Conservation (phyloP, 2,329 filamentous ascomycete species). For the Xylariales sp. region DNA sequence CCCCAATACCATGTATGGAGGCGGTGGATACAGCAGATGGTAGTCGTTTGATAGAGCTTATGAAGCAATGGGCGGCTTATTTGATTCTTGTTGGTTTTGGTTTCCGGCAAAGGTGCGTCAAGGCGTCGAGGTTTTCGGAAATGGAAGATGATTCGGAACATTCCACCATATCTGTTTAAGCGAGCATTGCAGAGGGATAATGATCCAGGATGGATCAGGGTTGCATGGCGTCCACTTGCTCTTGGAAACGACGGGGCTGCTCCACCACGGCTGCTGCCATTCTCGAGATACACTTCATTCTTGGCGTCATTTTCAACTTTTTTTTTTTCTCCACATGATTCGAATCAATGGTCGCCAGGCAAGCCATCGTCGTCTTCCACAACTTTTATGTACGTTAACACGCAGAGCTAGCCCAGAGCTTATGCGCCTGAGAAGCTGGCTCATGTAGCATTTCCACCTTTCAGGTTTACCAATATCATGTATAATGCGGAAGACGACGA, state of each 20-base stretch:
- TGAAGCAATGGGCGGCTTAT: conserved; percentile 40
- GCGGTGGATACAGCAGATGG: conserved; percentile 76
- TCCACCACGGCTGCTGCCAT: conserved; percentile 47
- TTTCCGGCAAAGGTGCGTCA: conserved; percentile 46
- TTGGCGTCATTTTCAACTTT: conserved; percentile 43
- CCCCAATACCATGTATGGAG: conserved; percentile 80
- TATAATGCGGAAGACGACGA: conserved; percentile 70
- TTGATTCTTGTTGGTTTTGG: conserved; percentile 44
- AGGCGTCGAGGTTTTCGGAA: conserved; percentile 48
- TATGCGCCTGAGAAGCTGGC: conserved; percentile 53
- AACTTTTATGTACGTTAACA: conserved; percentile 75
- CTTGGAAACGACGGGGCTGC: conserved; percentile 51
- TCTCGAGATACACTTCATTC: conserved; percentile 49
- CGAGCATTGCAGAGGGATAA: conserved; percentile 59
- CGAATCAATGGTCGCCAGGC: conserved; percentile 62
- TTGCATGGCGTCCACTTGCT: conserved; percentile 53
- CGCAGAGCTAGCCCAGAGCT: conserved; percentile 54
- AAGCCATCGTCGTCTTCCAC: conserved; percentile 78
- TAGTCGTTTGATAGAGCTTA: conserved; percentile 52
- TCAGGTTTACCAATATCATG: conserved; percentile 53
- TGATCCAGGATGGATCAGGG: conserved; percentile 48
- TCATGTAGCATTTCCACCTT: conserved; percentile 62
- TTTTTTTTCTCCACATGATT: conserved; percentile 44
- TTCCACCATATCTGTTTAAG: conserved; percentile 57
- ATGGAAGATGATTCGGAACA: conserved; percentile 49